Base-by-base conservation (phyloP, 2,329 filamentous ascomycete species). In the Hymenoscyphus occultus region DNA sequence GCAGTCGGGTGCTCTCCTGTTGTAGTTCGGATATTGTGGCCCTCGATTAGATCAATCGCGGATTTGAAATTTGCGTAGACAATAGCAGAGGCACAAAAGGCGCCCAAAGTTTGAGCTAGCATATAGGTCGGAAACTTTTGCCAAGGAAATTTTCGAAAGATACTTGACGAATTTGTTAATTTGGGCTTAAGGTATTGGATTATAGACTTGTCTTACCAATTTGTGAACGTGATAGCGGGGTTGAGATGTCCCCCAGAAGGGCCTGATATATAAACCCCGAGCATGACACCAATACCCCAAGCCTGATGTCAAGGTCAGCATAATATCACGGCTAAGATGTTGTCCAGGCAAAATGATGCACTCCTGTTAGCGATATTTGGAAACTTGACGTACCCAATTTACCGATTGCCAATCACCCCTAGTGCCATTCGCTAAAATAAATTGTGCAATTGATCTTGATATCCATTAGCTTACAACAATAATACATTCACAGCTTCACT, bases 221-320 rank as follows among this genome's bases (percentile, higher is more conserved):
- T 90, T 64, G 86, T 82, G 31, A 92, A 81, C 1, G 89, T 91
- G 9, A 92, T 85, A 13, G 87, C 89, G 0, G 90, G 87, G 72
- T 89, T 90, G 70, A 92, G 80, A 71, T 91, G 89, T 1, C 85
- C 87, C 14, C 89, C 89, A 39, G 84, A 87, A 70, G 89, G 85
- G 62, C 84, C 84, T 14, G 80, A 80, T 16, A 83, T 81, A 71
- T 91, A 91, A 39, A 90, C 83, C 4, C 88, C 88, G 3, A 91
- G 79, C 86, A 90, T 90, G 67, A 90, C 85, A n/a, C 85, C 88
- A 56, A 90, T 78, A 42, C 73, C 73, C 72, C 72, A 75, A 12
- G 45, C 45, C 45, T 48, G 45, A 19, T 19, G 6, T 22, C 10
- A 48, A 9, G 1, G 7, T 12, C 9, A 22, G 9, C 10, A 22